phyloP scores from a whole-genome alignment of 2,329 filamentous ascomycete species.

The Aspergillus neoniger region DNA sequence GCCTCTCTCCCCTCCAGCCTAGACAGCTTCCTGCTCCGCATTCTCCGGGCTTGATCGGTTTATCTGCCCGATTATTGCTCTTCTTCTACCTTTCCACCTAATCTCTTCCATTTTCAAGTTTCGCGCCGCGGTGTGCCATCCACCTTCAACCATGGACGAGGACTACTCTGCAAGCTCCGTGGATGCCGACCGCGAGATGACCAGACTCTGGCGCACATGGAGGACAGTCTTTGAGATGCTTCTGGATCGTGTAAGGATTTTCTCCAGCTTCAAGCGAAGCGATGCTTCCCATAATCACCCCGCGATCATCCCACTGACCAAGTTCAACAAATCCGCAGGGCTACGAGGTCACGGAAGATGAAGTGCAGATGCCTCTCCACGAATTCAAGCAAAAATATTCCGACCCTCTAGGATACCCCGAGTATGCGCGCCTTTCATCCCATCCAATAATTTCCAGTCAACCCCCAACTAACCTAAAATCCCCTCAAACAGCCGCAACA shows the following conservation, averaged over 20 bases:
- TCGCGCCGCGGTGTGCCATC: conserved; percentile 14
- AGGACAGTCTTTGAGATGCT: conserved; percentile 95
- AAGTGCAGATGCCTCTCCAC: conserved; percentile 83
- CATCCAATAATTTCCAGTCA: conserved; percentile 14
- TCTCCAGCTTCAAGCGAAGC: not conserved
- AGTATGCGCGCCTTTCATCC: conserved; percentile 58
- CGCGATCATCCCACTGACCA: not conserved
- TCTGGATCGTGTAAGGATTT: conserved; percentile 71
- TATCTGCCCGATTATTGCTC: conserved; percentile 17
- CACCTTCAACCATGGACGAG: conserved; percentile 39
- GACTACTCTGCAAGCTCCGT: conserved; percentile 38
- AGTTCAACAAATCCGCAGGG: conserved; percentile 59
- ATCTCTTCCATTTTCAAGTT: conserved; percentile 7
- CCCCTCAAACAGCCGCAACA: conserved; percentile 63
- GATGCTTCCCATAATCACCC: not conserved
- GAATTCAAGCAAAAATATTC: conserved; percentile 74
- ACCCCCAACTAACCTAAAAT: not conserved
- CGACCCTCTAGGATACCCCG: conserved; percentile 70
- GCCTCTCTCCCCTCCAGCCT: conserved; percentile 14
- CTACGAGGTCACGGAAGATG: conserved; percentile 87
- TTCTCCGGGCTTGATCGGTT: conserved; percentile 19
- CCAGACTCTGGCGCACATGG: conserved; percentile 89
- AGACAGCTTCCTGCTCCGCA: conserved; percentile 2
- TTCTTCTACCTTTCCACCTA: conserved; percentile 16
- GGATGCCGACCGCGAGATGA: conserved; percentile 47